These are phyloP conservation scores for Tylopilus plumbeoviolaceoides DNA, from an alignment of 768 basidiomycete species.

Conservation along the genomic window DNA sequence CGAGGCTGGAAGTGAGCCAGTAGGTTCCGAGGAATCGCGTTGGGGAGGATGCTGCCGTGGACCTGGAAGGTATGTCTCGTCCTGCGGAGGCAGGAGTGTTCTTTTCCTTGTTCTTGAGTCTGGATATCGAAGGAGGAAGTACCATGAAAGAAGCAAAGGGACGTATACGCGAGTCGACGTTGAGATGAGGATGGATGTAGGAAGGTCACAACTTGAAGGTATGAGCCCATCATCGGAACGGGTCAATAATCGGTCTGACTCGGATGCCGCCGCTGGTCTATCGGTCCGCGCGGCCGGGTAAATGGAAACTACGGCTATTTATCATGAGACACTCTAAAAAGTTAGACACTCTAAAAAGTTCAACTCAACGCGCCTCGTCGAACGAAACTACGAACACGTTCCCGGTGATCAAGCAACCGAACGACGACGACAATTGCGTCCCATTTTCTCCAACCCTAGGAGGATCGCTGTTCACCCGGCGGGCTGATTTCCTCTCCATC, in stretches of 20 bases:
- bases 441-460: not conserved
- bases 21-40: conserved; percentile 8
- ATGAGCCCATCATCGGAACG: too few relatives aligned
- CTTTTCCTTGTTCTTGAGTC: conserved; percentile 33
- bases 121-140: conserved; percentile 18
- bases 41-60: conserved; percentile 10
- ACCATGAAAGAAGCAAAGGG: conserved; percentile 17
- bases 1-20: not conserved
- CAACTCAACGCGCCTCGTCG: too few relatives aligned
- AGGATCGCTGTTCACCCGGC: not conserved
- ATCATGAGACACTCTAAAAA: too few relatives aligned
- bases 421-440: too few relatives aligned
- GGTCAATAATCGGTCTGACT: too few relatives aligned
- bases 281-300: too few relatives aligned
- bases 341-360: too few relatives aligned
- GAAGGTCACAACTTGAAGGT: too few relatives aligned
- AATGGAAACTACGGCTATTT: too few relatives aligned
- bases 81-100: conserved; percentile 35
- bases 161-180: conserved; percentile 19
- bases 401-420: too few relatives aligned
- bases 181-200: conserved; percentile 27
- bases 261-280: too few relatives aligned
- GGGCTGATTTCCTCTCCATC: not conserved
- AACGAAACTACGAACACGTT: too few relatives aligned
- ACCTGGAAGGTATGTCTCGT: conserved; percentile 26